Conservation (phyloP, 1,284 basidiomycete species). For the Ceratobasidium sp. region DNA sequence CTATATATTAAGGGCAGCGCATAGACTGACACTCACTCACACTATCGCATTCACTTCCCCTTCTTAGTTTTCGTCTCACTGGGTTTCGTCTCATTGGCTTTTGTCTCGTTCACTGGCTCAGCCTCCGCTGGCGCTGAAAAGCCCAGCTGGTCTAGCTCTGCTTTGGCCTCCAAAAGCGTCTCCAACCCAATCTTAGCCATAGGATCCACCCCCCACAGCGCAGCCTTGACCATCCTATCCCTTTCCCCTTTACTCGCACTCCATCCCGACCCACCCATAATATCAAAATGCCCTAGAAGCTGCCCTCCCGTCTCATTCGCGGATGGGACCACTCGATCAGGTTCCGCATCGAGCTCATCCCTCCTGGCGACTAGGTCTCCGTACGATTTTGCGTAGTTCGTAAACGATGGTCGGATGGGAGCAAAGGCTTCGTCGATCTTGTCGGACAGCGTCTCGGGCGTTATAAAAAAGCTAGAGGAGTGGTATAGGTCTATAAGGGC, state of each 20-base stretch:
- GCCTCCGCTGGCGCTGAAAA: neutral
- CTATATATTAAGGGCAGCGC: neutral
- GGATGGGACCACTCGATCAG: slow-evolving; percentile 30
- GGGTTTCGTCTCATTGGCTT: slow-evolving; percentile 1
- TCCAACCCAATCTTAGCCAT: slow-evolving; percentile 38
- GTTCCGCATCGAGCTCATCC: slow-evolving; percentile 10
- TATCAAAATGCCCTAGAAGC: neutral
- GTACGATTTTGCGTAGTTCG: slow-evolving; percentile 1
- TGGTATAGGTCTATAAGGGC: slow-evolving; percentile 32
- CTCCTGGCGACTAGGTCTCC: neutral
- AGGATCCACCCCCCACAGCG: slow-evolving; percentile 43
- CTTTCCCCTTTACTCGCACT: slow-evolving; percentile 23
- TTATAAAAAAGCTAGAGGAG: slow-evolving; percentile 14
- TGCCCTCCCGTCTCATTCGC: slow-evolving; percentile 21
- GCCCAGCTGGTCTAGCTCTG: slow-evolving; percentile 17
- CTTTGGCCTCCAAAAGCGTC: slow-evolving; percentile 39
- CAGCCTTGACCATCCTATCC: slow-evolving; percentile 35
- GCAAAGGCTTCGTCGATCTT: slow-evolving; percentile 35
- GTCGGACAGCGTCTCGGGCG: slow-evolving; percentile 38
- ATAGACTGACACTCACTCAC: neutral
- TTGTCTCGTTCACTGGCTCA: neutral
- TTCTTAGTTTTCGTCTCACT: neutral
- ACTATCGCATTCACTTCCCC: neutral
- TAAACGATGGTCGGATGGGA: neutral
- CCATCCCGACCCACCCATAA: slow-evolving; percentile 12